A percentile compares a stretch with the other conserved stretches of the same genome.
These are phyloP conservation scores for Wickerhamomyces ciferrii DNA, from an alignment of 805 yeast species.

Conservation along the genomic window DNA sequence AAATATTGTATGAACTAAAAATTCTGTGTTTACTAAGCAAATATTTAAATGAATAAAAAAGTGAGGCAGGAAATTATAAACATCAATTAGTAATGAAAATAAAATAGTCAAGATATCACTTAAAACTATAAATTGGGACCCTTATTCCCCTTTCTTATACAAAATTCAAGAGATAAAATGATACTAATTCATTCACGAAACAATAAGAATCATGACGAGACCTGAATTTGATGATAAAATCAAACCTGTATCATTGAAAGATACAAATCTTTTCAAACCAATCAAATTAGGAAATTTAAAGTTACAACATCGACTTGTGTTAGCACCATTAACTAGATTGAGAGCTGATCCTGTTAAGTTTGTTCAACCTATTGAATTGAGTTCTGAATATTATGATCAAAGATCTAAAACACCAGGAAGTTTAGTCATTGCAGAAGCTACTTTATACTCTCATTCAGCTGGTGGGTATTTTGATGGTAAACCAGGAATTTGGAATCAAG, in stretches of 20 bases:
- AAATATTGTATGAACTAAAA: too few relatives aligned
- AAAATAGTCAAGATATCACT: too few relatives aligned
- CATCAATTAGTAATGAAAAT: too few relatives aligned
- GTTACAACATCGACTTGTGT: conserved; percentile 34
- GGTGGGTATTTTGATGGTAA: conserved; percentile 31
- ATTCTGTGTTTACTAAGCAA: too few relatives aligned
- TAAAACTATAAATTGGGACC: too few relatives aligned
- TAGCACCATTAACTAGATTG: conserved; percentile 44
- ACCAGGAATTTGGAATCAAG: conserved; percentile 44
- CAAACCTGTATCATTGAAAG: background rate
- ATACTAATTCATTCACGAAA: too few relatives aligned
- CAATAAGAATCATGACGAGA: too few relatives aligned
- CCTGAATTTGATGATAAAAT: background rate
- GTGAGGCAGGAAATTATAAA: too few relatives aligned
- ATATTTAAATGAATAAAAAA: too few relatives aligned
- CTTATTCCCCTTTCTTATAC: too few relatives aligned
- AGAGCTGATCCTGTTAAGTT: conserved; percentile 27
- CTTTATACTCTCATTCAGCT: conserved; percentile 32
- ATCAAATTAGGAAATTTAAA: conserved; percentile 23
- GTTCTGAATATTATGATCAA: conserved; percentile 44
- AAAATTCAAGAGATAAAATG: too few relatives aligned
- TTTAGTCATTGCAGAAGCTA: conserved; percentile 52
- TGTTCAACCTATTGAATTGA: conserved; percentile 37
- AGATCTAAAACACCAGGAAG: conserved; percentile 54
- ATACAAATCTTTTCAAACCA: conserved; percentile 29